phyloP scores from a whole-genome alignment of 768 basidiomycete species.

The Mycena galericulata region DNA sequence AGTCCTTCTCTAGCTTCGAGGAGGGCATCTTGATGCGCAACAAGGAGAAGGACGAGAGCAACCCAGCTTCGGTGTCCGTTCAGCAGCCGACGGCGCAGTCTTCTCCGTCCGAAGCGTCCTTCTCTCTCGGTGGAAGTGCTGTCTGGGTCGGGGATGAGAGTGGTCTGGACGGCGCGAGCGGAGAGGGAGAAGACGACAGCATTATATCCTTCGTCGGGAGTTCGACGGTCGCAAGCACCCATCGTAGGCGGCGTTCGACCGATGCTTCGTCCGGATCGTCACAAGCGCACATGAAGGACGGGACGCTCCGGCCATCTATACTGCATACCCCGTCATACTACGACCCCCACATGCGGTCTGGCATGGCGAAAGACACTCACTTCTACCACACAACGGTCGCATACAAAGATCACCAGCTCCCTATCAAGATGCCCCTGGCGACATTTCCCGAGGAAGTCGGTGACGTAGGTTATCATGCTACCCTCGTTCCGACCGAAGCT shows the following conservation, averaged over 20 bases:
- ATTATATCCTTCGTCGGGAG: slow-evolving; percentile 55
- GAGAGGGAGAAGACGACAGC: slow-evolving; percentile 51
- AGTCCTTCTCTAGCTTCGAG: slow-evolving; percentile 78
- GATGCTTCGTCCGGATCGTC: slow-evolving; percentile 83
- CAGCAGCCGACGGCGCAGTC: slow-evolving; percentile 47
- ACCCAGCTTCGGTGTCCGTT: slow-evolving; percentile 31
- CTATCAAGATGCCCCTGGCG: slow-evolving; percentile 90
- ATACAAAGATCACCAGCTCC: slow-evolving; percentile 86
- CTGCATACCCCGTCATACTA: slow-evolving; percentile 55
- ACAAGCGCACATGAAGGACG: slow-evolving; percentile 59
- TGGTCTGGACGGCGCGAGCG: slow-evolving; percentile 61
- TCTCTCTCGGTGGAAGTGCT: slow-evolving; percentile 82
- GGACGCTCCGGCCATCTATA: slow-evolving; percentile 47
- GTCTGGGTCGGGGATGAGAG: slow-evolving; percentile 89
- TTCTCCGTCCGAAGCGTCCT: slow-evolving; percentile 79
- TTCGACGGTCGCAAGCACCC: slow-evolving; percentile 50
- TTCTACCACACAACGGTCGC: slow-evolving; percentile 89
- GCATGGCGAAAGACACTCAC: slow-evolving; percentile 87
- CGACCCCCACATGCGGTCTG: slow-evolving; percentile 62
- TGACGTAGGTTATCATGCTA: slow-evolving; percentile 69
- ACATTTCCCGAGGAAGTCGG: slow-evolving; percentile 97
- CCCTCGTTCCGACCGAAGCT: slow-evolving; percentile 39
- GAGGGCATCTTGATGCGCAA: slow-evolving; percentile 68
- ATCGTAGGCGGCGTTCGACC: slow-evolving; percentile 71
- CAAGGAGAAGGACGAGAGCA: slow-evolving; percentile 49